Evolutionary conservation across 2,329 filamentous ascomycete genomes (phyloP).

Genomic region (Calonectria montana): DNA sequence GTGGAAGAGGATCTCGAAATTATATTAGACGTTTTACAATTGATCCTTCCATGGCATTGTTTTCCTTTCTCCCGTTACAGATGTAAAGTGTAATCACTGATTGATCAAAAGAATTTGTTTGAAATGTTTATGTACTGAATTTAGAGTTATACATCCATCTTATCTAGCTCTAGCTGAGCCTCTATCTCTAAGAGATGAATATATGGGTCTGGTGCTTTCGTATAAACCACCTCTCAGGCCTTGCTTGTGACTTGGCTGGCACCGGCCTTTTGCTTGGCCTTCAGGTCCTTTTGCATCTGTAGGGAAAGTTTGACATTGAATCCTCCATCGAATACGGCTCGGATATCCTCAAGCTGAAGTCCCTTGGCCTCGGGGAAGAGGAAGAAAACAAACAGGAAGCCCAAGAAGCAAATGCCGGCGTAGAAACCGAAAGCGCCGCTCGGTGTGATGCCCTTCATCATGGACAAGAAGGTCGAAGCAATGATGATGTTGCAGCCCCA

Average conservation of each 20-base stretch:
- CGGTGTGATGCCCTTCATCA: slow-evolving; percentile 58
- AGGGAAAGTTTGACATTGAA: slow-evolving; percentile 56
- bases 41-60: too few relatives aligned
- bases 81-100: too few relatives aligned
- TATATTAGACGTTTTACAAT: too few relatives aligned
- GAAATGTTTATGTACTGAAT: neutral
- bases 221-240: neutral
- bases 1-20: too few relatives aligned
- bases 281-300: slow-evolving; percentile 47
- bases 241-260: neutral
- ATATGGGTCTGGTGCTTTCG: neutral
- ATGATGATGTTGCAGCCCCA: slow-evolving; percentile 61
- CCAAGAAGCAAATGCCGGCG: slow-evolving; percentile 57
- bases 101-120: neutral
- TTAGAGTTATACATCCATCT: neutral
- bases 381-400: slow-evolving; percentile 53
- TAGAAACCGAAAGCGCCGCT: slow-evolving; percentile 63
- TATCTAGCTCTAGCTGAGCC: neutral
- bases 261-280: slow-evolving; percentile 5
- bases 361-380: slow-evolving; percentile 64
- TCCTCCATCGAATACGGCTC: slow-evolving; percentile 58
- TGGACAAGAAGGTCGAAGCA: slow-evolving; percentile 57
- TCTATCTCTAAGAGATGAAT: neutral
- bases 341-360: slow-evolving; percentile 62
- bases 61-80: too few relatives aligned